Base-by-base conservation (phyloP, 2,329 filamentous ascomycete species). In the Graphiopsis chlorocephala region DNA sequence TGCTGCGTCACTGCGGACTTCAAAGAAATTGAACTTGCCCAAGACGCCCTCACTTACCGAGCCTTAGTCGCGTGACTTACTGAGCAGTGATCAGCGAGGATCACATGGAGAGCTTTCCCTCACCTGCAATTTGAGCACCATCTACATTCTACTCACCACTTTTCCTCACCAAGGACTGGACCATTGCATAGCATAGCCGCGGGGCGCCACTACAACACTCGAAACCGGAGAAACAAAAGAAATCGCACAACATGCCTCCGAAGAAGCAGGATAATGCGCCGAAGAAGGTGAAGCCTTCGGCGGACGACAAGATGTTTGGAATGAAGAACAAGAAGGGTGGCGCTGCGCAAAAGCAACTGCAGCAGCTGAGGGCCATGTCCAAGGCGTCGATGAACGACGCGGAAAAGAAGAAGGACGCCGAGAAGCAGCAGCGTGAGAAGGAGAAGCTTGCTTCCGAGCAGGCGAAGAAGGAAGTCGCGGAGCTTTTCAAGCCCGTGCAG, bases 271-370 rank as follows among this genome's bases (percentile, higher is more conserved):
- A 79, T 57, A 76, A 79, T 69, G 76, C 76, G 74, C 79, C 81
- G 64, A 80, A 81, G 74, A 78, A 79, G 70, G 76, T 77, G 72
- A 92, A 92, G 81, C 74, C 83, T 52, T 91, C 93, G 68, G 92
- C 95, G 68, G 73, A 71, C 11, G 95, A 99, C 84, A 95, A 94
- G 82, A 97, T 95, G 57, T 99, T 99, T 84, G 95, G 95, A 73
- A 98, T 99, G 95, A 99, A 99, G 83, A 99, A 99, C 77, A 99
- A 99, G 84, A 99, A 97, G 85, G 95, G 95, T 71, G 90, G 88
- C 64, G 89, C 87, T 61, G 94, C 93, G 63, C 92, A 98, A 81
- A 96, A 89, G 80, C 88, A 93, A 72, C 98, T 99, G 76, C 89
- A 91, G 65, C 91, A 93, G 73, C 86, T 99, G 77, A 82, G 88